Percentiles rank a stretch among this genome's conserved stretches.
Conservation (phyloP, 2,329 filamentous ascomycete species). For the Cryphonectria radicalis region DNA sequence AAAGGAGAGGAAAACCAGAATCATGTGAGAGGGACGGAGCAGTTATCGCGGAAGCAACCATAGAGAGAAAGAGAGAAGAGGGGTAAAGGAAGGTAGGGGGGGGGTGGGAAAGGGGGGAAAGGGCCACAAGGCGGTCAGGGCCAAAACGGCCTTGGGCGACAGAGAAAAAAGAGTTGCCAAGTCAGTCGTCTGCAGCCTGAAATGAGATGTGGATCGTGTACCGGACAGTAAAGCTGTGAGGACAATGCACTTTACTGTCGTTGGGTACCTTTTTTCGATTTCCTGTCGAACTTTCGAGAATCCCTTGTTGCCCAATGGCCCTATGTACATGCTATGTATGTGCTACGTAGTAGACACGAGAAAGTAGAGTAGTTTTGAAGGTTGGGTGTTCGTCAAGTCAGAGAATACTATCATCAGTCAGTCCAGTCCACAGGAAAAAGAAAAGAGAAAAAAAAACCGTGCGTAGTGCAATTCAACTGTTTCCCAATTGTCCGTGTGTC, state of each 20-base stretch:
- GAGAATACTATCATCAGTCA: no score
- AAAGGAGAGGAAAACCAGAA: neutral
- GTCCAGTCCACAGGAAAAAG: no score
- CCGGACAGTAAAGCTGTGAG: neutral
- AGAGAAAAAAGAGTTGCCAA: no score
- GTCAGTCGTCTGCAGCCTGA: neutral
- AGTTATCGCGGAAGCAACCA: neutral
- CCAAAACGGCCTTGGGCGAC: neutral
- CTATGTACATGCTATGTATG: no score
- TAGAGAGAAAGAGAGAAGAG: neutral
- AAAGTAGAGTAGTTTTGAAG: neutral
- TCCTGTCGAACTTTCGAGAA: neutral
- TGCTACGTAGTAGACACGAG: neutral
- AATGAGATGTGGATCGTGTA: constrained; percentile 11
- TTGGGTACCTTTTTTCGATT: neutral
- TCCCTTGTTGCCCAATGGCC: neutral
- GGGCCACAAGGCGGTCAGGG: constrained; percentile 10
- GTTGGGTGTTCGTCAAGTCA: no score
- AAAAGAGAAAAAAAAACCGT: no score
- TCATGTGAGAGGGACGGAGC: neutral
- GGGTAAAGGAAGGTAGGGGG: neutral
- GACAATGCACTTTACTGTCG: neutral
- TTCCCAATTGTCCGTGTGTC: no score
- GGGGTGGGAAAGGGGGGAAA: neutral
- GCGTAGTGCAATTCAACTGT: no score